Evolutionary conservation across 345 rosid species (phyloP).

Genomic region (Populus nigra): DNA sequence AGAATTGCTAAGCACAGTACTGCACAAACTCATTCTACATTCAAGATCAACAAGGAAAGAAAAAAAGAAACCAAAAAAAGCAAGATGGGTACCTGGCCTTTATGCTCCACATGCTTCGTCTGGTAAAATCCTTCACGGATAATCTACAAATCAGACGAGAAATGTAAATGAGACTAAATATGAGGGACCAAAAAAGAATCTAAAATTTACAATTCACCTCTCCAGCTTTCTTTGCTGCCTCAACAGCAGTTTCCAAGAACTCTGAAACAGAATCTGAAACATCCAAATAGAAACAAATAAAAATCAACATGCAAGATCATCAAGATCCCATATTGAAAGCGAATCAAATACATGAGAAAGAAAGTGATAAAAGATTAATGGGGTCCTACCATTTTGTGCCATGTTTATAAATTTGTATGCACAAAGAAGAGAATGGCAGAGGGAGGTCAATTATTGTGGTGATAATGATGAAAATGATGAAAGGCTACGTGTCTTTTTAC

Average conservation of each 20-base stretch:
- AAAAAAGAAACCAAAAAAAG: background rate
- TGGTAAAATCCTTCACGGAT: slow-evolving; percentile 77
- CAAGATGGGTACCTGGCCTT: slow-evolving; percentile 69
- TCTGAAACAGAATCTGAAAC: slow-evolving; percentile 51
- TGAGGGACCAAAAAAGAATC: background rate
- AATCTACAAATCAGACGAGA: slow-evolving; percentile 36
- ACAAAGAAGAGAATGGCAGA: slow-evolving; percentile 3
- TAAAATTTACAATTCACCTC: slow-evolving; percentile 38
- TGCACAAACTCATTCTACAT: background rate
- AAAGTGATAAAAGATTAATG: background rate
- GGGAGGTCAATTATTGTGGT: background rate
- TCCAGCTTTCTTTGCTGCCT: slow-evolving; percentile 88
- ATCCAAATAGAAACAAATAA: background rate
- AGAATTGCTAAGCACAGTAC: background rate
- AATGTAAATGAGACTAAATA: background rate
- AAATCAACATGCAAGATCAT: slow-evolving; percentile 3
- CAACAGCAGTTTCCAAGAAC: slow-evolving; percentile 69
- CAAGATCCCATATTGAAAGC: background rate
- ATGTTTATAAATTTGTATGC: slow-evolving; percentile 21
- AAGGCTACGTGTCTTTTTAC: background rate
- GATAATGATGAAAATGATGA: background rate
- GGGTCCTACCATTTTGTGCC: slow-evolving; percentile 50
- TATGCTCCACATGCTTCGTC: slow-evolving; percentile 90
- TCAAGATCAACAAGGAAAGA: background rate
- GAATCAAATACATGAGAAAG: background rate